Evolutionary conservation across 1,284 basidiomycete genomes (phyloP).

Genomic region (Ustilago tritici): DNA sequence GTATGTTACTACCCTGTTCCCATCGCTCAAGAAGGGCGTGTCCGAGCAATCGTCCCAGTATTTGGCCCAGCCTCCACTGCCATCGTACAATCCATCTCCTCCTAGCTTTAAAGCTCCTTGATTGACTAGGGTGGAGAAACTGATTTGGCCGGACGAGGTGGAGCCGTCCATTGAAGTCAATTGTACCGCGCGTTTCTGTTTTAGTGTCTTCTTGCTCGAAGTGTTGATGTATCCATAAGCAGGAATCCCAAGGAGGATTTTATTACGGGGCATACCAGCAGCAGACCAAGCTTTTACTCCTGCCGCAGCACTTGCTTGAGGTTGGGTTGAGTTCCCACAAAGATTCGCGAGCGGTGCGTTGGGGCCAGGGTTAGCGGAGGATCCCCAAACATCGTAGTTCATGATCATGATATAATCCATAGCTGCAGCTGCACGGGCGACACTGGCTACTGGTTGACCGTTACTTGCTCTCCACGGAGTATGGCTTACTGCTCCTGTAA

Average conservation of each 20-base stretch:
- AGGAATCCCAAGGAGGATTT: slow-evolving; percentile 62
- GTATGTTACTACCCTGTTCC: slow-evolving; percentile 55
- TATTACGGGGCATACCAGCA: slow-evolving; percentile 61
- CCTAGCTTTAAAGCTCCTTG: slow-evolving; percentile 49
- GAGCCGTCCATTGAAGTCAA: slow-evolving; percentile 25
- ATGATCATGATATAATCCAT: slow-evolving; percentile 64
- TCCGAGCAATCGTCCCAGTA: slow-evolving; percentile 65
- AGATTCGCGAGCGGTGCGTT: slow-evolving; percentile 63
- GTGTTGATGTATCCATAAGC: slow-evolving; percentile 60
- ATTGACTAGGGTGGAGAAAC: slow-evolving; percentile 47
- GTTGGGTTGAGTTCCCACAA: slow-evolving; percentile 61
- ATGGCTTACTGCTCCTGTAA: slow-evolving; percentile 58
- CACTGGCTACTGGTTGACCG: slow-evolving; percentile 51
- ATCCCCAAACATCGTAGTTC: slow-evolving; percentile 67
- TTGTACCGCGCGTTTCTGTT: slow-evolving; percentile 24
- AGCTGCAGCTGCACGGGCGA: slow-evolving; percentile 44
- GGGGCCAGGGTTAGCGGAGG: slow-evolving; percentile 44
- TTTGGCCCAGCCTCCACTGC: slow-evolving; percentile 47
- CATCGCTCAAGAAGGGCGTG: slow-evolving; percentile 58
- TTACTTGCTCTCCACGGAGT: slow-evolving; percentile 43
- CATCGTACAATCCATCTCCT: slow-evolving; percentile 38
- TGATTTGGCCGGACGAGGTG: slow-evolving; percentile 54
- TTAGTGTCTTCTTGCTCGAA: slow-evolving; percentile 25
- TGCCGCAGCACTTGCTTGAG: slow-evolving; percentile 53
- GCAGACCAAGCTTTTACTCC: slow-evolving; percentile 58